A percentile compares a stretch with the other conserved stretches of the same genome.
Conservation (phyloP, 257 asterid genomes). For the Verbascum thapsus region DNA sequence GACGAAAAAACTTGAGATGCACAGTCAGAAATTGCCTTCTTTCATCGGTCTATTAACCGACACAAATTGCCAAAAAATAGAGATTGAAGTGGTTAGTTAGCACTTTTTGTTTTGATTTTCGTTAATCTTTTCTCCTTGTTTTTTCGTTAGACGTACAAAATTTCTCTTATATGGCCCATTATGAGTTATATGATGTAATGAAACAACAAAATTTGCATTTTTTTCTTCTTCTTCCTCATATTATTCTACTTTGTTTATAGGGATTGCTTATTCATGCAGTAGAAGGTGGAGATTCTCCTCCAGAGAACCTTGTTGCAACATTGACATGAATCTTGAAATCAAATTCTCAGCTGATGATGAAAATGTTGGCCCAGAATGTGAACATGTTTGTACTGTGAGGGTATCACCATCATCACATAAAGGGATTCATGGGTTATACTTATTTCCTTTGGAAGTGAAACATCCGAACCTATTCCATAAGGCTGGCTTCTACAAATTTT, state of each 20-base stretch:
- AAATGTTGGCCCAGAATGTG: not conserved
- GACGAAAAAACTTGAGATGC: slow-evolving; percentile 41
- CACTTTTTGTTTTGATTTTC: slow-evolving; percentile 16
- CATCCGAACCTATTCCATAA: slow-evolving; percentile 38
- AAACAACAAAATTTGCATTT: not conserved
- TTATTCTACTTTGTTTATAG: slow-evolving; percentile 34
- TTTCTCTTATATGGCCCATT: no score
- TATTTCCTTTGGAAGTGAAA: slow-evolving; percentile 38
- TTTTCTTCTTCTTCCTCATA: not conserved
- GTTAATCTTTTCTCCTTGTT: no score
- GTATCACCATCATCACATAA: slow-evolving; percentile 32
- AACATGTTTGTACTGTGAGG: slow-evolving; percentile 38
- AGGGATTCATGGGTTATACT: slow-evolving; percentile 53
- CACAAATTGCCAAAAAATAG: slow-evolving; percentile 43
- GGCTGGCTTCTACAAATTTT: slow-evolving; percentile 53
- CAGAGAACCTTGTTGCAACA: slow-evolving; percentile 48
- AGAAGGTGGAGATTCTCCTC: slow-evolving; percentile 57
- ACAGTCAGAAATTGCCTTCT: slow-evolving; percentile 49
- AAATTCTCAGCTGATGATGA: slow-evolving; percentile 15
- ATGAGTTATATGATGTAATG: no score
- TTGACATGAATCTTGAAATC: slow-evolving; percentile 44
- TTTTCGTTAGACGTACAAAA: no score
- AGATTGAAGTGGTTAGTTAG: slow-evolving; percentile 60
- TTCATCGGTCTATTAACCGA: slow-evolving; percentile 43
- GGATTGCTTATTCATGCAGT: slow-evolving; percentile 42